A percentile compares a stretch with the other conserved stretches of the same genome.
phyloP scores from a whole-genome alignment of 768 basidiomycete species.

The Boletus reticulatus region DNA sequence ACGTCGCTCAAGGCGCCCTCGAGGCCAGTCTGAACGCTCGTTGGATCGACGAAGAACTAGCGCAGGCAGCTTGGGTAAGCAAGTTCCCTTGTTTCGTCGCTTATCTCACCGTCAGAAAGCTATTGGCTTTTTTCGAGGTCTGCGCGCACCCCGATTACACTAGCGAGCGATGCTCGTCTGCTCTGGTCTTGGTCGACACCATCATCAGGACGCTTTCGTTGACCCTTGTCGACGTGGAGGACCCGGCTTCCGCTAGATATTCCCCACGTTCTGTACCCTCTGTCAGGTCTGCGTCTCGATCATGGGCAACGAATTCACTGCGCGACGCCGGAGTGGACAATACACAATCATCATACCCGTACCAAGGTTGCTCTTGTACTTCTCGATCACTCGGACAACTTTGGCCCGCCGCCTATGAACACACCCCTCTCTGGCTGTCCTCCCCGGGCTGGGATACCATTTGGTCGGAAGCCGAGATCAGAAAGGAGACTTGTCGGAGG shows the following conservation, averaged over 20 bases:
- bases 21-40: conserved; percentile 69
- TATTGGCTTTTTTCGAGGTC: conserved; percentile 70
- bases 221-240: conserved; percentile 55
- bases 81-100: background rate
- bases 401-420: conserved; percentile 49
- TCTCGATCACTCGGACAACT: conserved; percentile 49
- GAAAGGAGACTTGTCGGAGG: conserved; percentile 69
- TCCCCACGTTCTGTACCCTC: conserved; percentile 48
- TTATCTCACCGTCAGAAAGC: conserved; percentile 35
- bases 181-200: conserved; percentile 62
- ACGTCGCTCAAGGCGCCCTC: conserved; percentile 66
- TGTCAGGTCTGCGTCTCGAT: conserved; percentile 26
- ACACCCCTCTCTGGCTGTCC: conserved; percentile 60
- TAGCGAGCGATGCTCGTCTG: conserved; percentile 49
- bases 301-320: conserved; percentile 4
- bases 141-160: conserved; percentile 66
- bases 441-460: conserved; percentile 62
- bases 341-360: conserved; percentile 6
- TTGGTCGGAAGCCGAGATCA: conserved; percentile 62
- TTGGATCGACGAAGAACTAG: conserved; percentile 72
- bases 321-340: background rate
- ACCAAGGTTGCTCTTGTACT: conserved; percentile 44
- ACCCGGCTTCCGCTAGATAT: conserved; percentile 52
- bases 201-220: conserved; percentile 63
- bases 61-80: conserved; percentile 74